Base-by-base conservation (phyloP, 2,329 filamentous ascomycete species). In the Penicillium italicum region DNA sequence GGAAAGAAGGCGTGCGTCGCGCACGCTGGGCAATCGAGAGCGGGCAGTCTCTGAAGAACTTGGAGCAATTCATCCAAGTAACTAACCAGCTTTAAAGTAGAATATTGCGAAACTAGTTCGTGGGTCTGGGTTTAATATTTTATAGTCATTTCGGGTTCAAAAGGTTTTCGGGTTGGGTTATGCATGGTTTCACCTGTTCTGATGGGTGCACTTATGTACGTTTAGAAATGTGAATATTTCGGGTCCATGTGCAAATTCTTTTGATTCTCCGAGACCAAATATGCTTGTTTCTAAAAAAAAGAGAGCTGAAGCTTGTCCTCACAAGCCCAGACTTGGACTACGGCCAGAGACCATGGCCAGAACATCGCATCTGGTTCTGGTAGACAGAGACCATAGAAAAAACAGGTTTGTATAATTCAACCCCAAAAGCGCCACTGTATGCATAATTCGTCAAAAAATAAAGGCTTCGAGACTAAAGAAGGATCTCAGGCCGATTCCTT, bases 1-100 rank as follows among this genome's bases (percentile, higher is more conserved):
- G 94, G 94, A 99, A 96, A 77, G 93, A 97, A 71, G 94, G 93
- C 50, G 84, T 97, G 14, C 81, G 93, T 65, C 83, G 91, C 70
- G 94, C 94, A 16, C 85, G 88, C 66, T 95, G 90, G 89, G 91
- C 91, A 11, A 83, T 99, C 45, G 84, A 86, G 74, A 96, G 90
- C 72, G 91, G 93, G 44, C 85, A 87, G 71, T 90, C 93, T n/a
- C 86, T 90, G 80, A 86, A 80, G 70, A 86, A 91, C 75, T 93
- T 94, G 85, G 80, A 86, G 55, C 80, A 80, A 22, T 97, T 97
- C 76, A 91, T 96, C 36, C 84, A 93, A 57, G 85, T 90, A 33
- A 96, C 90, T 10, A 91, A 93, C 68, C 66, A 64, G 50, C 66
- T 78, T 30, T 64, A 62, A 62, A 59, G 37, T 43, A 50, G 14